Base-by-base conservation (phyloP, 2,329 filamentous ascomycete species). In the Eurotiales sp. region DNA sequence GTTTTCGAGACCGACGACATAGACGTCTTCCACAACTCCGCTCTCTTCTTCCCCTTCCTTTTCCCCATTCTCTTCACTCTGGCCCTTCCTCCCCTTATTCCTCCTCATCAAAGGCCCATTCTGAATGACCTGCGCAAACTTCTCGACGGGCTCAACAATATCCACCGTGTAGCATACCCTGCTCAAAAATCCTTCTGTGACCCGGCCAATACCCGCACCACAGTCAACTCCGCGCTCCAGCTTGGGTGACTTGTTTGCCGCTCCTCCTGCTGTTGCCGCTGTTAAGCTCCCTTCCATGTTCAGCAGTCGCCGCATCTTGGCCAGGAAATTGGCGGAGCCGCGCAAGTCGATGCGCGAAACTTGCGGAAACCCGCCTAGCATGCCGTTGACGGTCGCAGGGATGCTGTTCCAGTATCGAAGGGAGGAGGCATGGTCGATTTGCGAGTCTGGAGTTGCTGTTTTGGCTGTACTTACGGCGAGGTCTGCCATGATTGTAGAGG, bases 61-160 rank as follows among this genome's bases (percentile, higher is more conserved):
- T 21, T 37, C 19, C 5, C 27, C 11, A 15, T 11, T 10, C 11
- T 11, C 12, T n/a, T n/a, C n/a, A n/a, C n/a, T n/a, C n/a, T n/a
- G n/a, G n/a, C n/a, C n/a, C n/a, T n/a, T n/a, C n/a, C n/a, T n/a
- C n/a, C n/a, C n/a, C n/a, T 21, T 30, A 12, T 22, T 15, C 17
- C 43, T 34, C 21, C 40, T 55, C 42, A 68, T 65, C 40, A 75
- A 55, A 14, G 62, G 57, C 21, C 66, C 61, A 0, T 67, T 63
- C 5, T 67, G 65, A 1, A 95, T 71, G 17, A 76, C 72, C 12
- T 78, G 77, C 1, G 89, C 90, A 69, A 96, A 95, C 64, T 90
- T 90, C 59, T 77, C 74, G 17, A 96, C 82, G 0, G 91, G 92
- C 73, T 96, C 91, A 27, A 96, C 82, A 19, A 95, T 77, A 65